These are phyloP conservation scores for Teratosphaeriaceae sp. DNA, from an alignment of 2,329 filamentous ascomycete genomes.

Conservation along the genomic window DNA sequence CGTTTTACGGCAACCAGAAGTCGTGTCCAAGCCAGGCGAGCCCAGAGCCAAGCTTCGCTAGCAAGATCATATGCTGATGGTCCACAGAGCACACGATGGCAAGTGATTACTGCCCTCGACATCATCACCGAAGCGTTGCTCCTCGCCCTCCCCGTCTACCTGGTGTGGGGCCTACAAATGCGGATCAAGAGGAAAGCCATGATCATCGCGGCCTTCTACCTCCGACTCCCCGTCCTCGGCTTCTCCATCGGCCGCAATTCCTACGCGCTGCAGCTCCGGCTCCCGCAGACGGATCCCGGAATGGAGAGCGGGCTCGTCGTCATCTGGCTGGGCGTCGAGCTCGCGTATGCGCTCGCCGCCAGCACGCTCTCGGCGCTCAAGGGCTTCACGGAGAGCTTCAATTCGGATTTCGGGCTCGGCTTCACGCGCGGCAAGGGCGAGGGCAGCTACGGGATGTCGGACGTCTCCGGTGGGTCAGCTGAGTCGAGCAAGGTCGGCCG, in stretches of 20 bases:
- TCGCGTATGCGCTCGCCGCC: constrained; percentile 36
- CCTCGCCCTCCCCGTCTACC: constrained; percentile 26
- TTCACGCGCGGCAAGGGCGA: constrained; percentile 25
- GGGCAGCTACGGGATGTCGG: constrained; percentile 22
- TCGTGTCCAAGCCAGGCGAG: constrained; percentile 24
- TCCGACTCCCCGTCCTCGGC: constrained; percentile 30
- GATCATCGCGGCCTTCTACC: constrained; percentile 32
- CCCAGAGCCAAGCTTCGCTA: no score
- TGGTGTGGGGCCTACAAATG: constrained; percentile 35
- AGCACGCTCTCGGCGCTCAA: constrained; percentile 38
- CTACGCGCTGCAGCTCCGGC: constrained; percentile 25
- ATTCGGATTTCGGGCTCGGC: constrained; percentile 32
- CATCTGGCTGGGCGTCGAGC: constrained; percentile 33
- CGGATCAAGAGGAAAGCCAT: constrained; percentile 25
- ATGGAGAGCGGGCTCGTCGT: constrained; percentile 27
- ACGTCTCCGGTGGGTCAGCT: constrained; percentile 11
- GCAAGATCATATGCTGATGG: no score
- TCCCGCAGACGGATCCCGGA: constrained; percentile 24
- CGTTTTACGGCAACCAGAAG: constrained; percentile 18
- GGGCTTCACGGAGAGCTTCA: constrained; percentile 36
- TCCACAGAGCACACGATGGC: constrained; percentile 28
- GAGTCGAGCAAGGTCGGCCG: constrained; percentile 11
- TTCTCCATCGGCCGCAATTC: constrained; percentile 31
- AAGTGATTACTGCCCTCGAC: constrained; percentile 34
- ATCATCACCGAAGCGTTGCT: constrained; percentile 30